Base-by-base conservation (phyloP, 2,329 filamentous ascomycete genomes). In the Mycosphaerella sp. region DNA sequence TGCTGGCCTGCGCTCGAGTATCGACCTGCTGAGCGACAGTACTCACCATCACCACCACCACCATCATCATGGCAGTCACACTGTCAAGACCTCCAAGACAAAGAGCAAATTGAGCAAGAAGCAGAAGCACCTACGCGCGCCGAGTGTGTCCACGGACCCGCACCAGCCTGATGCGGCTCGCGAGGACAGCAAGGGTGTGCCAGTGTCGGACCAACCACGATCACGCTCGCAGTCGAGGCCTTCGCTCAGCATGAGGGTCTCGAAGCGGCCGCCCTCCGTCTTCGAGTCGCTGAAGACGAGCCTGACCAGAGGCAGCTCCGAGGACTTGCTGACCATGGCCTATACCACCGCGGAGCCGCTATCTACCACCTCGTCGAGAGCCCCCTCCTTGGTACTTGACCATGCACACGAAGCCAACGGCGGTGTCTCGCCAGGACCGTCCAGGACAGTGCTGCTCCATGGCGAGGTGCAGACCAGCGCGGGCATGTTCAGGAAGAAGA, bases 381-480 rank as follows among this genome's bases (percentile, higher is more conserved):
- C 63, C 13, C 73, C 75, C 12, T 75, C 76, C 1, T 60, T 74
- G 27, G 73, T 74, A 43, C 75, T 64, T 50, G 61, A 64, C 42
- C 64, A 78, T 27, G 51, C 54, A 16, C 46, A 51, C 35, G 56
- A 61, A 59, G 54, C 59, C 44, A 17, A 44, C 21, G 41, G 44
- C 44, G 37, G 43, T 14, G 42, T 42, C 16, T 50, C 47, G 3
- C 41, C 48, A 37, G n/a, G 55, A 48, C 49, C 63, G 49, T 54
- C 60, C 58, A 62, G 69, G 64, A 69, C 73, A 27, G 80, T 86
- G 16, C 68, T 86, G 34, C 77, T 83, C 56, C 79, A 86, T 69
- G 84, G 84, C 34, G 84, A 86, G 63, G 80, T 86, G 13, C 83
- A 87, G 67, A 86, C 81, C 10, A 81, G 80, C 43, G 82, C 79